Evolutionary conservation across 768 basidiomycete species (phyloP).

Genomic region (Pleurotus tuber-regium): DNA sequence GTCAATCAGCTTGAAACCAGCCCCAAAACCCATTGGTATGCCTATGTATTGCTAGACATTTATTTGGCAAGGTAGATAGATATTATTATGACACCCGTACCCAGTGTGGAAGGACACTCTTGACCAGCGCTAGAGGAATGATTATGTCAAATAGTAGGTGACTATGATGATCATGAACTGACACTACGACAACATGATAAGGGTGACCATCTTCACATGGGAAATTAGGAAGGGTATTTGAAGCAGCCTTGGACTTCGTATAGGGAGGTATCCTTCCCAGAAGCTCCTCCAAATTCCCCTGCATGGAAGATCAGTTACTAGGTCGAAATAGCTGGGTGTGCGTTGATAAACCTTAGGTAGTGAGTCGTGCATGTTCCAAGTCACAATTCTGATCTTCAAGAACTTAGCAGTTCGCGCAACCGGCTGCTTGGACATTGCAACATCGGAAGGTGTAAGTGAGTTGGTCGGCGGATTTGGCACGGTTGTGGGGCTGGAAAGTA

Average conservation of each 20-base stretch:
- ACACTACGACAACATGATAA: conserved; percentile 78
- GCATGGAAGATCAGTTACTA: conserved; percentile 4
- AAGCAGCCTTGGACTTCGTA: conserved; percentile 22
- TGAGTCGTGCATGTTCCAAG: conserved; percentile 88
- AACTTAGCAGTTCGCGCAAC: conserved; percentile 32
- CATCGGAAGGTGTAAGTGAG: conserved; percentile 20
- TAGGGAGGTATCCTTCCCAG: conserved; percentile 58
- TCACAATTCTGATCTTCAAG: conserved; percentile 67
- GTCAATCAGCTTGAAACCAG: conserved; percentile 70
- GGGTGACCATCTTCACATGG: conserved; percentile 55
- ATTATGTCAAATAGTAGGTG: conserved; percentile 18
- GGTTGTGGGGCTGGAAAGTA: conserved; percentile 41
- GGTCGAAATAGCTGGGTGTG: no score
- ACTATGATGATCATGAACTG: neutral
- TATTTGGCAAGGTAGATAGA: conserved; percentile 1
- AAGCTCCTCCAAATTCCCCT: conserved; percentile 76
- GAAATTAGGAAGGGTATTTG: conserved; percentile 44
- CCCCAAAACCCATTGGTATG: conserved; percentile 75
- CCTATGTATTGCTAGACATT: conserved; percentile 33
- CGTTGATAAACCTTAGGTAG: conserved; percentile 63
- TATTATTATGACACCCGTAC: conserved; percentile 29
- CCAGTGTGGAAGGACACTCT: conserved; percentile 81
- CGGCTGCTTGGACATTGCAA: conserved; percentile 21
- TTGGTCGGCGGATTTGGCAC: conserved; percentile 16
- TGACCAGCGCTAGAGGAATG: conserved; percentile 48